Base-by-base conservation (phyloP, 2,329 filamentous ascomycete species). In the Fusarium newnesense region DNA sequence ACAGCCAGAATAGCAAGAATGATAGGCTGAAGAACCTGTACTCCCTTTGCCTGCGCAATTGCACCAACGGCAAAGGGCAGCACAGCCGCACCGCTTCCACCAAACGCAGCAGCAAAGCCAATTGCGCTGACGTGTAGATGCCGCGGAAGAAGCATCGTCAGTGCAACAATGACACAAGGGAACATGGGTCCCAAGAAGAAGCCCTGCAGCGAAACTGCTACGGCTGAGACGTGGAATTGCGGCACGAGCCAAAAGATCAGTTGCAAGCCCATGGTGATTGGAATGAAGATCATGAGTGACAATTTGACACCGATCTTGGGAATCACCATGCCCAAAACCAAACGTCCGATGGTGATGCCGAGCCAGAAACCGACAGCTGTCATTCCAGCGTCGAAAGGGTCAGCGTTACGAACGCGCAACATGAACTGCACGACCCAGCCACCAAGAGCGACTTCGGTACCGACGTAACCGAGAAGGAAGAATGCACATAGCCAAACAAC, bases 391-490 rank as follows among this genome's bases (percentile, higher is more conserved):
- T 89, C 88, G 72, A 95, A 95, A 0, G 89, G 82, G 15, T 84
- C 86, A 2, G 90, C 93, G 12, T 90, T 81, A 13, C 94, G 88
- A 18, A 94, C 90, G 42, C 89, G 87, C 36, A 94, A 90, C 93
- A 96, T 96, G 81, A 96, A 96, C 7, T 91, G 90, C 53, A 95
- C 92, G 62, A 96, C 93, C 94, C 94, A 96, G 9, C 94, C 94
- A n/a, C 93, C 92, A 0, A 95, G 86, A 0, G 91, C 90, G 36
- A 93, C 91, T 80, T 96, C 93, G 3, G 90, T 85, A 12, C 94
- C 94, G 1, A 95, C 92, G 76, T 96, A 96, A 24, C 89, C 88
- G 15, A 96, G 87, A 24, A 96, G 84, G 80, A 96, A 96, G 0
- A 92, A 66, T 0, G 93, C 87, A 69, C 88, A 89, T 10, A 93